Conservation (phyloP, 1,139 yeast species). For the Arxiozyma bovina region DNA sequence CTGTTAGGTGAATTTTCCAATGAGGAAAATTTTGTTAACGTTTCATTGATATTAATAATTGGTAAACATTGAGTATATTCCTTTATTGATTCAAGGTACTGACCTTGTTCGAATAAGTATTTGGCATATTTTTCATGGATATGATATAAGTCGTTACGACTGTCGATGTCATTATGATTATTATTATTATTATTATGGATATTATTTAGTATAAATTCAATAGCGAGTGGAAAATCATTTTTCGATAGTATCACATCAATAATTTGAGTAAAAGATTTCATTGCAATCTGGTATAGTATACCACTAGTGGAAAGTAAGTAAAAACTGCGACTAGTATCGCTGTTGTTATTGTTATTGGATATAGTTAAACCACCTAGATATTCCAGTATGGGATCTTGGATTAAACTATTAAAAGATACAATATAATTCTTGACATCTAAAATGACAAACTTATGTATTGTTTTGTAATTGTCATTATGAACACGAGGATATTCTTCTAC, state of each 20-base stretch:
- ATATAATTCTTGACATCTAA: slow-evolving; percentile 63
- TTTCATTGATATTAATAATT: slow-evolving; percentile 58
- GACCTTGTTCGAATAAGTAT: slow-evolving; percentile 55
- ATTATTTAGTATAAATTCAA: slow-evolving; percentile 51
- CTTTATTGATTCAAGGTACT: slow-evolving; percentile 58
- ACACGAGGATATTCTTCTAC: slow-evolving; percentile 21
- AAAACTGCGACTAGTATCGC: slow-evolving; percentile 20
- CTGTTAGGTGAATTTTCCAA: slow-evolving; percentile 44
- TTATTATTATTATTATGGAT: slow-evolving; percentile 31
- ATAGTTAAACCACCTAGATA: slow-evolving; percentile 35
- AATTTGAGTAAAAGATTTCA: slow-evolving; percentile 57
- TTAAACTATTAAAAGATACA: slow-evolving; percentile 58
- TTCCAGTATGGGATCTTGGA: slow-evolving; percentile 54
- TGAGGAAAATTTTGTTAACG: slow-evolving; percentile 76
- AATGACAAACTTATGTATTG: slow-evolving; percentile 45
- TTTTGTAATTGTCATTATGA: slow-evolving; percentile 29
- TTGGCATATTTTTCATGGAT: slow-evolving; percentile 69
- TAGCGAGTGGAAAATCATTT: slow-evolving; percentile 65
- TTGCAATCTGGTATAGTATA: slow-evolving; percentile 55
- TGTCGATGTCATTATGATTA: slow-evolving; percentile 2
- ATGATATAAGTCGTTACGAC: slow-evolving; percentile 9
- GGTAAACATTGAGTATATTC: slow-evolving; percentile 53
- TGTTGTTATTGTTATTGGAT: not conserved
- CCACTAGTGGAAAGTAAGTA: slow-evolving; percentile 70
- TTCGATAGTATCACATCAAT: slow-evolving; percentile 63